Conservation (phyloP, 441 rosid species). For the Gossypium lobatum region DNA sequence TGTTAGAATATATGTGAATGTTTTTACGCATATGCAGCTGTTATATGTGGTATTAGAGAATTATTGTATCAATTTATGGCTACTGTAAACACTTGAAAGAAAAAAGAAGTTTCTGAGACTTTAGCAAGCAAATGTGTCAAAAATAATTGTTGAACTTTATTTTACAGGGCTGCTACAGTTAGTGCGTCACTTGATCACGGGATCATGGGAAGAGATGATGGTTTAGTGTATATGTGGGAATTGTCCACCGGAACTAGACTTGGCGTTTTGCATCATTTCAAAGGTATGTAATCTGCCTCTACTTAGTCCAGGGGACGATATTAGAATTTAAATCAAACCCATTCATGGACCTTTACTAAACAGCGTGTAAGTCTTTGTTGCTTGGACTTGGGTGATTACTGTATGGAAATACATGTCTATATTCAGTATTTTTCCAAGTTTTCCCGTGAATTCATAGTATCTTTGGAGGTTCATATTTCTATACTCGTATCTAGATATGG, state of each 20-base stretch:
- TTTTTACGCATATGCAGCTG: background rate
- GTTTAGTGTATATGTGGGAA: slow-evolving; percentile 68
- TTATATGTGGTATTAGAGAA: background rate
- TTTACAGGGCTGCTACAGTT: slow-evolving; percentile 52
- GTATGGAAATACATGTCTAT: background rate
- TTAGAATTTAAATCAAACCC: background rate
- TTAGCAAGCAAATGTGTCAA: background rate
- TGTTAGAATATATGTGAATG: background rate
- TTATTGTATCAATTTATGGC: background rate
- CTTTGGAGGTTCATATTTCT: background rate
- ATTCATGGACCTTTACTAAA: background rate
- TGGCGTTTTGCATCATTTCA: slow-evolving; percentile 55
- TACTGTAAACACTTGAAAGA: background rate
- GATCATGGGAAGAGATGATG: slow-evolving; percentile 70
- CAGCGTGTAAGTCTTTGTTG: background rate
- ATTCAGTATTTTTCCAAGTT: background rate
- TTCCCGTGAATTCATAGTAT: background rate
- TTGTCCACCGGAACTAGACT: slow-evolving; percentile 55
- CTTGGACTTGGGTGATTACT: background rate
- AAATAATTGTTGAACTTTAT: slow-evolving; percentile 8
- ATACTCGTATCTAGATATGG: background rate
- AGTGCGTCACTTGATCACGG: slow-evolving; percentile 56
- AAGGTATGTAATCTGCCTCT: slow-evolving; percentile 32
- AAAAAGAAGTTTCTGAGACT: background rate
- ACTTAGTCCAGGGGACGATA: background rate